A percentile compares a stretch with the other conserved stretches of the same genome.
phyloP scores from a whole-genome alignment of 129 eudicot species.

The Flaveria trinervia region DNA sequence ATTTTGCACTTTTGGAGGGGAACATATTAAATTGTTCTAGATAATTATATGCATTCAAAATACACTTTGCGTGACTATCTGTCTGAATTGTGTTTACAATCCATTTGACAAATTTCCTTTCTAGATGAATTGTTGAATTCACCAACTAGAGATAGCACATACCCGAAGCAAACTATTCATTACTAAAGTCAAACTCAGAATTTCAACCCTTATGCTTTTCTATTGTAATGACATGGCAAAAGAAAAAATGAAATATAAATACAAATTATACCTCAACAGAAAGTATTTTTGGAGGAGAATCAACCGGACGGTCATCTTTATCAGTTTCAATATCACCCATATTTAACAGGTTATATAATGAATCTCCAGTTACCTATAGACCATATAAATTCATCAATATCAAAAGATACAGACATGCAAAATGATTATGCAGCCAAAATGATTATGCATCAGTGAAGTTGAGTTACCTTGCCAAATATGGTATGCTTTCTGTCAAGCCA shows the following conservation, averaged over 20 bases:
- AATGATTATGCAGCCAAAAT: not conserved
- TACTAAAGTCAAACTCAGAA: not conserved
- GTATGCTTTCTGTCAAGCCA: constrained; percentile 96
- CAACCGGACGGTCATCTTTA: constrained; percentile 78
- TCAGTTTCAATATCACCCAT: constrained; percentile 86
- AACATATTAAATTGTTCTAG: not conserved
- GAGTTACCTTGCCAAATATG: constrained; percentile 89
- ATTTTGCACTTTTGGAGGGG: not conserved
- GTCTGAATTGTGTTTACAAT: not conserved
- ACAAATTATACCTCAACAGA: constrained; percentile 66
- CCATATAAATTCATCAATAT: constrained; percentile 30
- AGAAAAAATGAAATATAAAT: not conserved
- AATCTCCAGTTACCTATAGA: constrained; percentile 89
- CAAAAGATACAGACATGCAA: not conserved
- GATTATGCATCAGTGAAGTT: constrained; percentile 16
- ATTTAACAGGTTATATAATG: constrained; percentile 75
- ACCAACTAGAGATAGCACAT: not conserved
- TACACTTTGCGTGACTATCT: not conserved
- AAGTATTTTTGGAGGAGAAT: constrained; percentile 73
- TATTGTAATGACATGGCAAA: constrained; percentile 6
- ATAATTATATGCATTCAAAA: not conserved
- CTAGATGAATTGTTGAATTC: not conserved
- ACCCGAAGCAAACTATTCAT: not conserved
- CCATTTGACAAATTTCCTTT: constrained; percentile 9
- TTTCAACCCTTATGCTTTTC: constrained; percentile 4